Base-by-base conservation (phyloP, 768 basidiomycete species). In the Auricularia sp. region DNA sequence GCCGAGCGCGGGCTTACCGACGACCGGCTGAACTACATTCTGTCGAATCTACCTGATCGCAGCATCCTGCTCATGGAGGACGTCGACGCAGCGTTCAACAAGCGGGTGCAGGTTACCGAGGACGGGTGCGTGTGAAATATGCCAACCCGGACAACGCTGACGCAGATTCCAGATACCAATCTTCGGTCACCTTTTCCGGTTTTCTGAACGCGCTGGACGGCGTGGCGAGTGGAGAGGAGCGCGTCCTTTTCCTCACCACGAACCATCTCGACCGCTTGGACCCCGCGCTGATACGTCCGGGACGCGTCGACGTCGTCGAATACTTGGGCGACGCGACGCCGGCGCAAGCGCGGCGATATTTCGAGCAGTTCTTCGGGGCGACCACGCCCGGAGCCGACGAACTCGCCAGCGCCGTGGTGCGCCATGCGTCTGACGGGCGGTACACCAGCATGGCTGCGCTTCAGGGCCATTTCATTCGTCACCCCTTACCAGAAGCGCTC, bases 191-290 rank as follows among this genome's bases (percentile, higher is more conserved):
- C 3, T 98, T 99, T 77, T 98, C 96, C 7, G 97, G 97, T 33
- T 91, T 99, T 72, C 78, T 99, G 51, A 99, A 99, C 70, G 94
- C 95, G 12, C 80, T 99, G 3, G 97, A 99, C 72, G 97, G 97
- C 18, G 96, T 99, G 34, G 96, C 93, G 4, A 97, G 96, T 10
- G 92, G 94, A 51, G 95, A 98, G 77, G 94, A 97, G 71, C 87
- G 97, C 21, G 88, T 99, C 72, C 85, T 99, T 39, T 99, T 99
- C 77, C 91, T 98, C 87, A 99, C 97, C 0, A 98, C 97, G n/a
- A 99, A 99, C 74, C 97, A 98, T 70, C 73, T 91, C 63, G 86
- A 90, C 66, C 82, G 81, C 67, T 84, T 99, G 39, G 97, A 99
- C 75, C 88, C 93, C 5, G 97, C 97, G 0, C 84, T 99, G 58